Evolutionary conservation across 1,284 basidiomycete species (phyloP), one percentile per base, ranked within the genome.

Genomic region (Quambalaria eucalypti): DNA sequence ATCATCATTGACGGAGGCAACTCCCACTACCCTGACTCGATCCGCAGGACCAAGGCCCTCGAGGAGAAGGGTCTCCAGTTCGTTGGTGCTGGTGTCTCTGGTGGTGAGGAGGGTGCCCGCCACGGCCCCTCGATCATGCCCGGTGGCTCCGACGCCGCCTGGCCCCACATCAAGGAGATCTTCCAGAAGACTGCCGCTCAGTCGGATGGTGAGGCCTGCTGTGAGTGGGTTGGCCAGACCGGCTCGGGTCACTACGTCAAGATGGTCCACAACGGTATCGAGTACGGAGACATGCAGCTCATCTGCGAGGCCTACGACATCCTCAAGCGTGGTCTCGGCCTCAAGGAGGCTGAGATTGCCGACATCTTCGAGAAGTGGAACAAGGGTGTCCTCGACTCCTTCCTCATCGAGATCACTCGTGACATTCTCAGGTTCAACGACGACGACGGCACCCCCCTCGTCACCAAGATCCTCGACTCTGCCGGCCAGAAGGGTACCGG

Each of bases 1-100:
- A 97, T 99, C 81, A 84, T 99, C 82, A 97, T 98, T 72, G 95
- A 98, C 78, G 95, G 95, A 74, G 93, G 95, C 75, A 99, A 99
- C 82, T 97, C 92, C 55, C 91, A 98, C 81, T 99, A 89, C 81
- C 93, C 95, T 63, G 95, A 99, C 79, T 88, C 90, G 52, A 93
- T 92, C 80, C 90, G 95, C 73, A 90, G 95, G 75, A 83, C 85
- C 76, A 80, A 90, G 78, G 90, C 92, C 77, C 86, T 98, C 70
- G 92, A 97, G 80, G 77, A 83, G 59, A 92, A 97, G 81, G 92
- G 92, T 52, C 80, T 97, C 68, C 84, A 96, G 71, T 99, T 93
- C 71, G 93, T 99, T 71, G 95, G 95, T 66, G 93, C 90, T 62
- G 95, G 95, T 83, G 95, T 99, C 59, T 98, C 93, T 51, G 95